A percentile compares a stretch with the other conserved stretches of the same genome.
These are phyloP conservation scores for Benincasa hispida DNA, from an alignment of 306 rosid genomes.

Conservation along the genomic window DNA sequence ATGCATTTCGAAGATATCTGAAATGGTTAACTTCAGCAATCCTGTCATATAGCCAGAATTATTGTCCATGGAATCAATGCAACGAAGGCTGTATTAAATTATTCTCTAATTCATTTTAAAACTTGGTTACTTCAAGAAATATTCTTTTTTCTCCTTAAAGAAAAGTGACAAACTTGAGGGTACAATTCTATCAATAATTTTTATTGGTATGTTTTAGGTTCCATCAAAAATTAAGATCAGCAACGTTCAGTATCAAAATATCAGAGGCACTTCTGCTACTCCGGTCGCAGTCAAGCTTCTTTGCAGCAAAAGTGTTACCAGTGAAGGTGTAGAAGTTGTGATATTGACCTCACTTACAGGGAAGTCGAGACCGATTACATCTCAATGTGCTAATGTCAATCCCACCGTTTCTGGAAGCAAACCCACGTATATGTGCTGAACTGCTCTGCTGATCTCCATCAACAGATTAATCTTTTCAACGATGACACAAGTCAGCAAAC, in stretches of 20 bases:
- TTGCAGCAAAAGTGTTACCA: slow-evolving; percentile 26
- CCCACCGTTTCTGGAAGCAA: slow-evolving; percentile 5
- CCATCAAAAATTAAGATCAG: too few species aligned
- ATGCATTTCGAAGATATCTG: slow-evolving; percentile 26
- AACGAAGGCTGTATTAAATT: slow-evolving; percentile 11
- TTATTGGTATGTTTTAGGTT: too few species aligned
- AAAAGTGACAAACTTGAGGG: background rate
- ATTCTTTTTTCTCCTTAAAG: too few species aligned
- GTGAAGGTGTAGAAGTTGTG: slow-evolving; percentile 21
- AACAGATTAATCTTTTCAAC: too few species aligned
- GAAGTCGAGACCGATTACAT: background rate
- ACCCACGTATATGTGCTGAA: slow-evolving; percentile 19
- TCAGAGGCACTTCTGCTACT: slow-evolving; percentile 16
- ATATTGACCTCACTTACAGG: slow-evolving; percentile 16
- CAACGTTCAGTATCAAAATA: slow-evolving; percentile 31
- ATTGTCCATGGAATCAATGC: slow-evolving; percentile 39
- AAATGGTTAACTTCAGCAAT: slow-evolving; percentile 22
- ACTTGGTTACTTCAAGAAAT: too few species aligned
- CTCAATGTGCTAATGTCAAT: too few species aligned
- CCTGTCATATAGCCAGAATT: slow-evolving; percentile 39
- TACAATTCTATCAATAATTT: slow-evolving; percentile 27
- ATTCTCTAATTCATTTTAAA: background rate
- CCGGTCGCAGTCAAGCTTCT: background rate
- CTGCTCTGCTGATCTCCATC: slow-evolving; percentile 9
- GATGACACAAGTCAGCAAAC: slow-evolving; percentile 14